Evolutionary conservation across 1,284 basidiomycete species (phyloP), one percentile per base, ranked within the genome.

Genomic region (Pyrrhoderma lamaoense): DNA sequence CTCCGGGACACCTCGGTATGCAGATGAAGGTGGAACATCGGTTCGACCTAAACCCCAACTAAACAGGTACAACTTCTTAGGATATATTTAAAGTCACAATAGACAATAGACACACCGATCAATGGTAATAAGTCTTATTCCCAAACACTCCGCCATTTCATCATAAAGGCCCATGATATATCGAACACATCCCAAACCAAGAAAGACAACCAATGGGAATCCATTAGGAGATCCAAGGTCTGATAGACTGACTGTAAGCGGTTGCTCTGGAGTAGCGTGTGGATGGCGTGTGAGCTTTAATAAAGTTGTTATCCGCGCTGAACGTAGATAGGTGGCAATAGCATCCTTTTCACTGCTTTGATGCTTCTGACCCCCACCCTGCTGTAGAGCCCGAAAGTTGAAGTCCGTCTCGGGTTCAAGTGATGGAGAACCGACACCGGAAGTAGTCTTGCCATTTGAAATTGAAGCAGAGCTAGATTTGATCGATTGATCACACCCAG

Each of bases 81-180:
- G 27, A 11, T 18, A 36, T 37, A 44, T 36, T 43, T 42, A 3
- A 47, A 18, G 21, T n/a, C 42, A 34, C 5, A 19, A 49, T 31
- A 51, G 49, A 45, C 16, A 37, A 43, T 13, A 36, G 23, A 64
- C 72, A 56, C 62, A 87, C 84, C 95, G 80, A 67, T 99, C 95
- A 59, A 99, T 85, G 47, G 94, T 95, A 60, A 99, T 93, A 45
- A 99, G 72, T 44, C 95, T 74, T 23, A 99, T 74, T 1, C 85
- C 86, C 52, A 96, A 69, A 47, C 86, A 87, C 54, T 85, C 80
- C 11, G 95, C 95, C 77, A 98, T 87, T 64, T 98, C 95, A 64
- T 98, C 94, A 65, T 95, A 98, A 37, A 98, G 68, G 3, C 90
- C 93, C 71, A 96, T 86, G 51, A 98, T 78, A 66, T 98, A 93